Percentiles rank a stretch among this genome's conserved stretches.
phyloP scores from a whole-genome alignment of 2,329 filamentous ascomycete genomes.

The Anisogramma anomala region DNA sequence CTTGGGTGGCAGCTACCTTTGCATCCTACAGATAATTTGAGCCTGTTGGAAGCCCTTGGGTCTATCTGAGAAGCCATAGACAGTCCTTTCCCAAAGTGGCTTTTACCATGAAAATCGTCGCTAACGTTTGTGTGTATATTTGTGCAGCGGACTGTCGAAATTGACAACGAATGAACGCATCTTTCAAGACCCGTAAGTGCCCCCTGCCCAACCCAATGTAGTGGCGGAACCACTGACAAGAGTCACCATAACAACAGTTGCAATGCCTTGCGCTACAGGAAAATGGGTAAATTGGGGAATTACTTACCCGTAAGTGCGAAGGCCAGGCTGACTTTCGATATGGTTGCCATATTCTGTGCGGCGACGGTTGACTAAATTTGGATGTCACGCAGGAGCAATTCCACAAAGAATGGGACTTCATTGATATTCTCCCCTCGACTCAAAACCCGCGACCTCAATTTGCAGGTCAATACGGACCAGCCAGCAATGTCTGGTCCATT shows the following conservation, averaged over 20 bases:
- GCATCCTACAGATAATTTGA: background rate
- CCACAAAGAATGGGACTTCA: slow-evolving; percentile 3
- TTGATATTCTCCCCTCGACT: background rate
- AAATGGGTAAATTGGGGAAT: background rate
- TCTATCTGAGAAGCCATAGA: no score
- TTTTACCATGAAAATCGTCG: background rate
- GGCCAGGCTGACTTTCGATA: background rate
- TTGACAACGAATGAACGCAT: background rate
- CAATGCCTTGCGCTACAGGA: background rate
- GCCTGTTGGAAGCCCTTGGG: no score
- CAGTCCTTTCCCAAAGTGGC: no score
- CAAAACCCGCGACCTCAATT: background rate
- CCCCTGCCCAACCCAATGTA: background rate
- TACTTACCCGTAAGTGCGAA: background rate
- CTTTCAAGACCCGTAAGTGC: background rate
- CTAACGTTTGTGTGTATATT: background rate
- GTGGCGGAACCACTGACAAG: background rate
- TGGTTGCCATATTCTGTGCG: background rate
- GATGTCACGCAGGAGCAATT: background rate
- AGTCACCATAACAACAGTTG: background rate
- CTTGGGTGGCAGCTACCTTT: background rate
- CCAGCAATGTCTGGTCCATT: background rate
- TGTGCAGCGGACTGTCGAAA: background rate
- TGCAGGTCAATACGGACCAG: background rate
- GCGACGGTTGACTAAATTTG: background rate